Conservation (phyloP, 164 flowering plant species). For the Chloranthus sessilifolius region DNA sequence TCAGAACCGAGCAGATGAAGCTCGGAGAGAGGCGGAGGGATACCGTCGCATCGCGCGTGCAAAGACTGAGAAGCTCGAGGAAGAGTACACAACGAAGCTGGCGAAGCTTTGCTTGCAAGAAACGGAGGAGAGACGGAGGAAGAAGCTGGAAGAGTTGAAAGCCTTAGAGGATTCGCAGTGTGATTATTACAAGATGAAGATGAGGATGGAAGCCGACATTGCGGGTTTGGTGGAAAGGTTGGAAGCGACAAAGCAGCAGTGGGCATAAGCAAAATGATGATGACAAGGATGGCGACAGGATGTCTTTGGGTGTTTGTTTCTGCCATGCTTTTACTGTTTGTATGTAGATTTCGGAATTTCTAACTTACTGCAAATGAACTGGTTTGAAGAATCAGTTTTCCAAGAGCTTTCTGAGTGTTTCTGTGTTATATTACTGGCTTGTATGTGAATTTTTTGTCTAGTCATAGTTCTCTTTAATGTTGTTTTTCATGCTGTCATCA, state of each 20-base stretch:
- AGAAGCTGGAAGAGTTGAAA: constrained; percentile 83
- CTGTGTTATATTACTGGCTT: too few relatives aligned
- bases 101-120: constrained; percentile 70
- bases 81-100: constrained; percentile 67
- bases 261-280: constrained; percentile 30
- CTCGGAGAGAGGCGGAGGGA: constrained; percentile 73
- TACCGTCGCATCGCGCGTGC: constrained; percentile 44
- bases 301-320: constrained; percentile 2
- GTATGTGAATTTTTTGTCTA: too few relatives aligned
- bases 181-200: constrained; percentile 87
- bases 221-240: constrained; percentile 75
- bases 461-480: too few relatives aligned
- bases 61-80: constrained; percentile 62
- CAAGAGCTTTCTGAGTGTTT: too few relatives aligned
- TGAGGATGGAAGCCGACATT: constrained; percentile 88
- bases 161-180: constrained; percentile 61
- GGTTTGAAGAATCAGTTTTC: too few relatives aligned
- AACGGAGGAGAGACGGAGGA: constrained; percentile 71
- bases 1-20: constrained; percentile 85
- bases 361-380: too few relatives aligned
- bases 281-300: background rate
- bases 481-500: too few relatives aligned
- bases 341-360: constrained; percentile 11
- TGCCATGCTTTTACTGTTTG: constrained; percentile 7
- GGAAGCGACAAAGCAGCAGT: constrained; percentile 85